Evolutionary conservation across 768 basidiomycete species (phyloP).

Genomic region (Pholiota conissans): DNA sequence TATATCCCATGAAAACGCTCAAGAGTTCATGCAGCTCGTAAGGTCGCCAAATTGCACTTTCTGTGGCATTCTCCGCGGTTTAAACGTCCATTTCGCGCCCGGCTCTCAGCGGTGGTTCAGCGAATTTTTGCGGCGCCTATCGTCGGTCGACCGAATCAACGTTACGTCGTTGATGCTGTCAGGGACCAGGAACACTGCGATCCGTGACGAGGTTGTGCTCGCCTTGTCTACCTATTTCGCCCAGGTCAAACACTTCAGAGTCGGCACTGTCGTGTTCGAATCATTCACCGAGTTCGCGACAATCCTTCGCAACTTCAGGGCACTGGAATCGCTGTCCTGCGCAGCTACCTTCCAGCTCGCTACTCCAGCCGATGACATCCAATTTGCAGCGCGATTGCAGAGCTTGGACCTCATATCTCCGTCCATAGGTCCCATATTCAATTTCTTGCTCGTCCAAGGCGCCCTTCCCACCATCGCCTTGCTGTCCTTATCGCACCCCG

Average conservation of each 20-base stretch:
- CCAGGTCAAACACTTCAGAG: slow-evolving; percentile 9
- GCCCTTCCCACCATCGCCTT: slow-evolving; percentile 13
- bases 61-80: slow-evolving; percentile 4
- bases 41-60: slow-evolving; percentile 18
- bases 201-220: slow-evolving; percentile 13
- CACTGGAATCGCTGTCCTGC: slow-evolving; percentile 16
- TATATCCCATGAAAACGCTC: slow-evolving; percentile 17
- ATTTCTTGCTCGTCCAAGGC: slow-evolving; percentile 9
- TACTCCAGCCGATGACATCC: not conserved
- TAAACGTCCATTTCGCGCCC: slow-evolving; percentile 14
- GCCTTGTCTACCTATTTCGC: slow-evolving; percentile 8
- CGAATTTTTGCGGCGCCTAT: slow-evolving; percentile 17
- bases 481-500: slow-evolving; percentile 15
- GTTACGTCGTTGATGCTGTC: slow-evolving; percentile 14
- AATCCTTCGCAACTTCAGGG: slow-evolving; percentile 12
- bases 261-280: slow-evolving; percentile 15
- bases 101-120: slow-evolving; percentile 22
- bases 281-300: slow-evolving; percentile 13
- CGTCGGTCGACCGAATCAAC: slow-evolving; percentile 5
- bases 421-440: slow-evolving; percentile 14
- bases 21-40: slow-evolving; percentile 15
- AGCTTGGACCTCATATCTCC: slow-evolving; percentile 15
- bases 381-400: slow-evolving; percentile 6
- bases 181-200: slow-evolving; percentile 11
- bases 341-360: slow-evolving; percentile 11